Evolutionary conservation across 768 basidiomycete genomes (phyloP), one percentile per base, ranked within the genome.

Genomic region (Boletus sp.): DNA sequence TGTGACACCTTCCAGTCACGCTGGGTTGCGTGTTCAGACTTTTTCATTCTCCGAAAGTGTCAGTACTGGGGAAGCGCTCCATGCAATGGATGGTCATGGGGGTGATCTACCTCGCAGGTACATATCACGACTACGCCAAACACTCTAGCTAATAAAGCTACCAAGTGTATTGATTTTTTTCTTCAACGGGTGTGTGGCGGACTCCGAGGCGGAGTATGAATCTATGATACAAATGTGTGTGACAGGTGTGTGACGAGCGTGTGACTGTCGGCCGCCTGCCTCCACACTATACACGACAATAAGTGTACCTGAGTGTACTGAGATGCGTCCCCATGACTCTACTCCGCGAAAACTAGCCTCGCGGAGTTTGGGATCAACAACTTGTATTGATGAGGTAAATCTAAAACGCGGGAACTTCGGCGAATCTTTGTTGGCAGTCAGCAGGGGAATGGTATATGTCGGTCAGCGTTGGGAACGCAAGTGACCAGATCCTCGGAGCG

Each of bases 341-440:
- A 67, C 67, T 67, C 65, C 65, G 65, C 65, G 66, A 58, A n/a
- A 41, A 30, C 6, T 30, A 5, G 45, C 39, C 45, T 69, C 67
- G 67, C 67, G 67, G 67, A 67, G 67, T 67, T 69, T 57, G 35
- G 57, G 55, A 52, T 45, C 44, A 42, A 54, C 29, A 29, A 17
- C 33, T 7, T 12, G 20, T 40, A 36, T 28, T 30, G 60, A 37
- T 45, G 36, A 58, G 46, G 41, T 42, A 42, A 39, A 42, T 39
- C 12, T 15, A 46, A 24, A 24, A 50, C 15, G 47, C 36, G 40
- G 33, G 15, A 48, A 30, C 24, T 14, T 42, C 24, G 24, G 24
- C 28, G 44, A 47, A 32, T 12, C 17, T 52, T 17, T 14, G 48
- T 20, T 20, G 28, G 32, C 30, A 47, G 46, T n/a, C 4, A 41